phyloP scores from a whole-genome alignment of 345 rosid species.

The Brassica nigra region DNA sequence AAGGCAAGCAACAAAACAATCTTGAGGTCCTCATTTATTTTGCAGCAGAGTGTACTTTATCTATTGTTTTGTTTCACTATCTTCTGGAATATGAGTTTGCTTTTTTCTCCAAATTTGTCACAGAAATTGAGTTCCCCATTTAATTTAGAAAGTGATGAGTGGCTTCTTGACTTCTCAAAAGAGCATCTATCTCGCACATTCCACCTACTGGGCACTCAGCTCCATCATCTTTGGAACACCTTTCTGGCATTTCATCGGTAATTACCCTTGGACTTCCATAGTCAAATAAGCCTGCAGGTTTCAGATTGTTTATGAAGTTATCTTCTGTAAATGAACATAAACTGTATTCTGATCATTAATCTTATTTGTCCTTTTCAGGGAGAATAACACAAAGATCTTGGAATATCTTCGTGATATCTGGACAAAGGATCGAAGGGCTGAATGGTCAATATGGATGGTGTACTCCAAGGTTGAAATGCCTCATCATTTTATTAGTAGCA shows the following conservation, averaged over 20 bases:
- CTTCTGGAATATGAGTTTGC: slow-evolving; percentile 18
- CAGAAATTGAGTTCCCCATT: slow-evolving; percentile 53
- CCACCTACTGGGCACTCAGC: slow-evolving; percentile 67
- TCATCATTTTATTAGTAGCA: slow-evolving; percentile 80
- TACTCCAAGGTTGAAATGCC: slow-evolving; percentile 99
- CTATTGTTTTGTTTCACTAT: slow-evolving; percentile 9
- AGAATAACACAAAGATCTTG: slow-evolving; percentile 59
- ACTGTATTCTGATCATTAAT: neutral
- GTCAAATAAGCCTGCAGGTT: slow-evolving; percentile 3
- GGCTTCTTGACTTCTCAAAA: slow-evolving; percentile 52
- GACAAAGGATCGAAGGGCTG: slow-evolving; percentile 86
- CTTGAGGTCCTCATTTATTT: slow-evolving; percentile 74
- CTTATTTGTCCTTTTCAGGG: slow-evolving; percentile 52
- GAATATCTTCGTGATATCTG: slow-evolving; percentile 71
- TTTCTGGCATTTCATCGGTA: slow-evolving; percentile 95
- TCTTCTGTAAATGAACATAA: no score
- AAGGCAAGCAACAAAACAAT: slow-evolving; percentile 63
- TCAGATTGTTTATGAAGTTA: neutral
- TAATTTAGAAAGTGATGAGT: slow-evolving; percentile 47
- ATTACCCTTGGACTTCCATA: slow-evolving; percentile 10
- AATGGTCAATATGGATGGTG: slow-evolving; percentile 99
- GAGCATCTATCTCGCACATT: slow-evolving; percentile 58
- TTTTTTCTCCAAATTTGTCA: slow-evolving; percentile 30
- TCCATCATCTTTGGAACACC: slow-evolving; percentile 69
- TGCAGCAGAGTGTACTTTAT: slow-evolving; percentile 25